Evolutionary conservation across 176 grass and related monocot species (phyloP), one percentile per base, ranked within the genome.

Genomic region (Calamus simplicifolius): DNA sequence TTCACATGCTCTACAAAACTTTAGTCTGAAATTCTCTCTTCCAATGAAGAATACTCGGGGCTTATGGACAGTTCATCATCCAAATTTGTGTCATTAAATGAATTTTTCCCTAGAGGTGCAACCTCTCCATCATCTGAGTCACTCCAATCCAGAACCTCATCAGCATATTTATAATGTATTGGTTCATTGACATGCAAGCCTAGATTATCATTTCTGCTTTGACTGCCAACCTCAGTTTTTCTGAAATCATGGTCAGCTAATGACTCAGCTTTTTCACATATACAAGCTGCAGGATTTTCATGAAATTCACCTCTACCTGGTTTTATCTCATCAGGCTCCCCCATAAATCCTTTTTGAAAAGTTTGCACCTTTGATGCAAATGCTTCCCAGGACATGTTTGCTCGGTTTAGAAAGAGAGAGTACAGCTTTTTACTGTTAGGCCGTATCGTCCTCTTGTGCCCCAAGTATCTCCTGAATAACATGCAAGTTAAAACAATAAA

Each of bases 281-380:
- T 84, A 52, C 86, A 95, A 25, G 73, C 59, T 6, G 76, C 60
- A 50, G 86, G 90, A 63, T 89, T 76, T 51, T 85, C 90, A 76
- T 86, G 85, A 30, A 95, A 95, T 62, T 95, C 90, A 0, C 90
- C 85, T 58, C 73, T 76, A 27, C 90, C 90, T n/a, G 76, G 79
- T 61, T 17, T 74, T 19, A 81, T 66, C 70, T 95, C 90, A 53
- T 81, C 76, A 14, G 85, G 90, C 17, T 89, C 76, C 48, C 90
- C 90, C 80, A 95, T 87, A 67, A 77, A 86, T 43, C 90, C 82
- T 71, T 64, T 95, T 75, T 95, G 86, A 55, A 73, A 30, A 48
- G 57, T 71, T 25, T 27, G 79, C 30, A 89, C 56, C 69, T 86
- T 79, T 2, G 68, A 79, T 18, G 82, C 55, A 62, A 95, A 95